These are phyloP conservation scores for Endoconidiophora polonica DNA, from an alignment of 2,329 filamentous ascomycete species.

Conservation along the genomic window DNA sequence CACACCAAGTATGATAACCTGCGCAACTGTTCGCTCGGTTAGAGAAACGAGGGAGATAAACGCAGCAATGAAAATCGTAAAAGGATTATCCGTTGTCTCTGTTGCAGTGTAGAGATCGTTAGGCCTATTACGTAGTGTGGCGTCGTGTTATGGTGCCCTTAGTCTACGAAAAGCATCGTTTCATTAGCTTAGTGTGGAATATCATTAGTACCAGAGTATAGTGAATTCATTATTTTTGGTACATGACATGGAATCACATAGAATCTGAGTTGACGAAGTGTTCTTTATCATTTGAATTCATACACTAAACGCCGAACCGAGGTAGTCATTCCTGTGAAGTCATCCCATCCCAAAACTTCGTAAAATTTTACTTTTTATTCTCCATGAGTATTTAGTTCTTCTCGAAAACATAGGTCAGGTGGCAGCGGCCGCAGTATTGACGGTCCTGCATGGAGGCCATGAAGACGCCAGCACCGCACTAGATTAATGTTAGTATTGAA, in stretches of 20 bases:
- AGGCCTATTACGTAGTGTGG: too few species aligned
- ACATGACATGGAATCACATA: not conserved
- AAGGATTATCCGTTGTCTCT: too few species aligned
- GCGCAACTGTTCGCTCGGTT: conserved; percentile 36
- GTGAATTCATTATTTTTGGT: too few species aligned
- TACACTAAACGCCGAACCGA: conserved; percentile 13
- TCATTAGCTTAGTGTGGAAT: not conserved
- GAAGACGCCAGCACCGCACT: conserved; percentile 99
- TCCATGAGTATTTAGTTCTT: conserved; percentile 34
- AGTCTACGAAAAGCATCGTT: not conserved
- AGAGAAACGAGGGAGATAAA: conserved; percentile 12
- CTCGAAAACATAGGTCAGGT: conserved; percentile 58
- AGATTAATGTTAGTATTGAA: not conserved
- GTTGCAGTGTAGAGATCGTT: too few species aligned
- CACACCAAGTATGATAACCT: conserved; percentile 56
- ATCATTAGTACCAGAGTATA: too few species aligned
- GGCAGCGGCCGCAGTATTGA: conserved; percentile 79
- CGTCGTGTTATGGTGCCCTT: too few species aligned
- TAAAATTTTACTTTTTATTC: conserved; percentile 13
- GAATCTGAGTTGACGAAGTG: conserved; percentile 8
- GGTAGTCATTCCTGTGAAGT: conserved; percentile 14
- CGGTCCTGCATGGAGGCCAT: conserved; percentile 99
- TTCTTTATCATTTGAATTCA: conserved; percentile 12
- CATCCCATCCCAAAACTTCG: conserved; percentile 14
- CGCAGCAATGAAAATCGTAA: too few species aligned